Percentiles rank a stretch among this genome's conserved stretches.
These are phyloP conservation scores for Geotrichum siamense DNA, from an alignment of 1,139 yeast species.

Conservation along the genomic window DNA sequence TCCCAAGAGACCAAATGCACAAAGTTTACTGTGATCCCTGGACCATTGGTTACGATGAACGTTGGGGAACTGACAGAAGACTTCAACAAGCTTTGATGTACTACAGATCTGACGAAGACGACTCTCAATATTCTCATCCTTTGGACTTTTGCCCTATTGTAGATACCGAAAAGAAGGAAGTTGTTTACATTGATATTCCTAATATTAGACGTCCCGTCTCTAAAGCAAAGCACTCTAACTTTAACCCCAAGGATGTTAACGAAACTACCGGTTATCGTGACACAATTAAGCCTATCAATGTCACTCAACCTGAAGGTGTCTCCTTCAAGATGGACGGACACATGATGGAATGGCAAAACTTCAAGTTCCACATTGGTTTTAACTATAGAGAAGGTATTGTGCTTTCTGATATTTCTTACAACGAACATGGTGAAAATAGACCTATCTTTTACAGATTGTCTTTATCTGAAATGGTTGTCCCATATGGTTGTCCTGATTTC, in stretches of 20 bases:
- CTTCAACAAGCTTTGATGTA: constrained; percentile 77
- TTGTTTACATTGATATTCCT: no score
- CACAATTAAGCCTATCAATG: constrained; percentile 56
- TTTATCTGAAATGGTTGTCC: constrained; percentile 76
- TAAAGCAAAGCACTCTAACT: constrained; percentile 58
- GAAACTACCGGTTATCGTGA: no score
- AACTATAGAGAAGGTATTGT: constrained; percentile 82
- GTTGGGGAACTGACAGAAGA: constrained; percentile 72
- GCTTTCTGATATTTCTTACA: constrained; percentile 61
- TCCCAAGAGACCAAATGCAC: constrained; percentile 59
- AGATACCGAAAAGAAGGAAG: constrained; percentile 62
- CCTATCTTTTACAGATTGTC: constrained; percentile 74
- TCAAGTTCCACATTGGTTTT: no score
- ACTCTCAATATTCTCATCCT: no score
- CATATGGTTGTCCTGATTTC: constrained; percentile 71
- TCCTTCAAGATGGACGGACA: constrained; percentile 65
- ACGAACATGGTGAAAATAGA: constrained; percentile 65
- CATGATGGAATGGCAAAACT: no score
- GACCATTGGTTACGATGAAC: constrained; percentile 80
- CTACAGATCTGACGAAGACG: constrained; percentile 64
- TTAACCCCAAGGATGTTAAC: constrained; percentile 51
- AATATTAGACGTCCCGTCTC: constrained; percentile 70
- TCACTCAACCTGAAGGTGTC: constrained; percentile 77
- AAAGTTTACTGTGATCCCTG: constrained; percentile 78
- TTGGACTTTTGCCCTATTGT: constrained; percentile 78